Evolutionary conservation across 768 basidiomycete genomes (phyloP), one percentile per base, ranked within the genome.

Genomic region (Hypsizygus marmoreus): DNA sequence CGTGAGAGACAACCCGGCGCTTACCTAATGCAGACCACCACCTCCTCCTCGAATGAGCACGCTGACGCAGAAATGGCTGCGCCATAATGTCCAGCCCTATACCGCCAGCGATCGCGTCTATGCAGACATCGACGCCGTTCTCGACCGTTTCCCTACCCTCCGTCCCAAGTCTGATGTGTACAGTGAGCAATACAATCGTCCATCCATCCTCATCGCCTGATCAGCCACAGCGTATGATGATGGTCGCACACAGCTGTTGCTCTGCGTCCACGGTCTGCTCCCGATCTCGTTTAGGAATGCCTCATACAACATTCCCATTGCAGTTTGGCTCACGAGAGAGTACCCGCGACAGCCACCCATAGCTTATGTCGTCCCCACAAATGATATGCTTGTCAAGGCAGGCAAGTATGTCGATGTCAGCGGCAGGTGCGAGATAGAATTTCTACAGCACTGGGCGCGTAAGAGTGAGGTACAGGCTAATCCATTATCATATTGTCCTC

Each of bases 231-330:
- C 89, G 0, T 94, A 90, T 69, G 93, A 99, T 65, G 92, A 97
- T 54, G 97, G 97, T 36, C 83, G 95, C 28, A 86, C 91, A 0
- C 92, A 95, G 59, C 76, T 97, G 13, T 79, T 99, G 20, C 83
- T 98, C 45, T 93, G 91, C 53, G 57, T 95, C 3, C 90, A 97
- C 60, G 97, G 97, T 8, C 80, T 97, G 4, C 74, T 99, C 1
- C 94, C 93, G 4, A 97, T 99, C 55, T 66, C 78, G 0, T 95
- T 82, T 70, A 78, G 87, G 38, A 68, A 74, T 1, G 69, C 81
- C 1, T 75, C 86, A 2, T 99, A 99, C 74, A 92, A 99, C 65
- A 97, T 98, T 57, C 97, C 97, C 3, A 67, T 99, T 56, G 82
- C 88, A 10, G 55, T 95, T 50, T 98, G 95, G 94, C 55, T 98